Evolutionary conservation across 768 basidiomycete genomes (phyloP), one percentile per base, ranked within the genome.

Genomic region (Trametes gibbosa): DNA sequence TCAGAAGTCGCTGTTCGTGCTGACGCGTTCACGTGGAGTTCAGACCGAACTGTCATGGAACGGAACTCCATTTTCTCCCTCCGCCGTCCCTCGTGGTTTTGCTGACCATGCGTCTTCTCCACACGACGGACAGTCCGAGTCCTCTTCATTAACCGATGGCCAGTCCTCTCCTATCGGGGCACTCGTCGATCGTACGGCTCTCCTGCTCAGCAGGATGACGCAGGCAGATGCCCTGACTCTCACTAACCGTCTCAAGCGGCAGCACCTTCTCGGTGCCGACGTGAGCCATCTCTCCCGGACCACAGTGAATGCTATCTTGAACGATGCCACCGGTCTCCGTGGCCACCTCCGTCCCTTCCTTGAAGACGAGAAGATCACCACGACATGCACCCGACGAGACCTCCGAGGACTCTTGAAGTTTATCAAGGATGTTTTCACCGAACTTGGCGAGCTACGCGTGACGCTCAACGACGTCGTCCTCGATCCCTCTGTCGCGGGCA

Each of bases 381-480:
- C 79, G 5, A 73, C 75, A 13, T 87, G 85, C 68, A 86, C 87
- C 10, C 81, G 92, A 34, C 89, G 85, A 63, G 97, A 99, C 66
- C 80, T 97, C 62, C 84, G 90, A 12, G 74, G 80, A 8, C 73
- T 99, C 51, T 84, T 98, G 76, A 93, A 88, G 68, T 73, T 98
- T 42, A 79, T 96, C 72, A 89, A 85, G 69, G 95, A 98, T 61
- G 73, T 87, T 23, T 91, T 98, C 63, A 77, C 77, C 41, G 93
- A 96, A 69, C 79, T 96, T 69, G 89, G 91, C 1, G 81, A 87
- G 63, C 76, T 98, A 66, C 85, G 95, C 51, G 83, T 85, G 34
- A 82, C 87, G 39, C 75, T 98, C 62, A 99, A 99, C 69, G 89
- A 95, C 56, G 79, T 98, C 43, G 87, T 94, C 47, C 81, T 99